Evolutionary conservation across 208 protist species (phyloP).

Genomic region (Balamuthia mandrillaris): DNA sequence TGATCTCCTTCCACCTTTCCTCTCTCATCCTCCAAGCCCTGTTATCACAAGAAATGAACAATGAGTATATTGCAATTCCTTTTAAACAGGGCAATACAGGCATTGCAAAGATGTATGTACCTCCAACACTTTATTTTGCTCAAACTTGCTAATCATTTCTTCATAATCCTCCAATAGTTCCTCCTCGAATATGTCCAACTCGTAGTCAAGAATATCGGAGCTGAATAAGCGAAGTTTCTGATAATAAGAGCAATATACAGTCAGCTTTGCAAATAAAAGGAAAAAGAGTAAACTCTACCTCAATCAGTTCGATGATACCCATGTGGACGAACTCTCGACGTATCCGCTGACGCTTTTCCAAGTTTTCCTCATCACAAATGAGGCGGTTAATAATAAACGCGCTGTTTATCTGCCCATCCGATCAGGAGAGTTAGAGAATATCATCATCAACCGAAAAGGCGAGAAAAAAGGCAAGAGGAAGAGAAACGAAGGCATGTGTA

Average conservation of each 20-base stretch:
- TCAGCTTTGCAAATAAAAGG: not conserved
- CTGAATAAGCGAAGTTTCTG: constrained; percentile 10
- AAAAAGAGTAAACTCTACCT: not conserved
- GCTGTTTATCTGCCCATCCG: not conserved
- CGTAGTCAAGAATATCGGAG: constrained; percentile 6
- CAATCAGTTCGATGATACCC: constrained; percentile 30
- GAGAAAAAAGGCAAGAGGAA: too few species aligned
- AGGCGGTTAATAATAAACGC: constrained; percentile 6
- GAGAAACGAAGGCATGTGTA: too few species aligned
- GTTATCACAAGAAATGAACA: not conserved
- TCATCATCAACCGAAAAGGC: too few species aligned
- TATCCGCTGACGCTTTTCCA: not conserved
- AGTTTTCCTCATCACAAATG: constrained; percentile 15
- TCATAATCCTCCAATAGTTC: constrained; percentile 13
- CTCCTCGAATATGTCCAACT: constrained; percentile 24
- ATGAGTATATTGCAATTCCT: not conserved
- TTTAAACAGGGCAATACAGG: not conserved
- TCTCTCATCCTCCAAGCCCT: not conserved
- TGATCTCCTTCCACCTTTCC: not conserved
- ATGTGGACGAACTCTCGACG: constrained; percentile 22
- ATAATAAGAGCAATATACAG: not conserved
- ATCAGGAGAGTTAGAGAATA: not conserved
- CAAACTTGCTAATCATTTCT: constrained; percentile 17
- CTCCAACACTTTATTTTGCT: constrained; percentile 22
- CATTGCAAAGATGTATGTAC: not conserved